Percentiles rank a stretch among this genome's conserved stretches.
phyloP scores from a whole-genome alignment of 2,329 filamentous ascomycete genomes.

The Tolypocladium album region DNA sequence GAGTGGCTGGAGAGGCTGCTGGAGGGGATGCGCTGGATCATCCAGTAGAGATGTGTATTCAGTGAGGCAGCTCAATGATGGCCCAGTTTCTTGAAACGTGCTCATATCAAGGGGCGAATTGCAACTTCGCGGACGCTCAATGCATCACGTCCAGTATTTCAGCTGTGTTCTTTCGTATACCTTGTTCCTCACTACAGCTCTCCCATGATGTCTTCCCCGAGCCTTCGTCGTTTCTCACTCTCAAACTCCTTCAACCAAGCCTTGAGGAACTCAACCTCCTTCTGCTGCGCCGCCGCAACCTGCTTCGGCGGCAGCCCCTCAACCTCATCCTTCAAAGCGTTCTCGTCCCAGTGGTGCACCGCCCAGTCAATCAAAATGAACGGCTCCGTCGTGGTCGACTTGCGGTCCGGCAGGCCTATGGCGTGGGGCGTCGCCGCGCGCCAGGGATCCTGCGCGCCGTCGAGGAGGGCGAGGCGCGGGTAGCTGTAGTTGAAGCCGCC shows the following conservation, averaged over 20 bases:
- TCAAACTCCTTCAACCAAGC: slow-evolving; percentile 53
- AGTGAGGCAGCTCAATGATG: not conserved
- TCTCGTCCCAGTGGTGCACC: slow-evolving; percentile 76
- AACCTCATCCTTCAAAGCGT: slow-evolving; percentile 41
- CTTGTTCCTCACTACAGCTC: not conserved
- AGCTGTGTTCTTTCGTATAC: no score
- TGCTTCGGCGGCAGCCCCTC: slow-evolving; percentile 44
- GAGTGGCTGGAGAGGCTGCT: slow-evolving; percentile 18
- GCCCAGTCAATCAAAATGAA: slow-evolving; percentile 63
- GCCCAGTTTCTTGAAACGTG: not conserved
- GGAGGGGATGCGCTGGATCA: slow-evolving; percentile 11
- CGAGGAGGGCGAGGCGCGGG: slow-evolving; percentile 63
- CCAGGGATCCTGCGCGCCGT: slow-evolving; percentile 75
- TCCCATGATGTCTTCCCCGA: not conserved
- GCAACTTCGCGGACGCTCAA: not conserved
- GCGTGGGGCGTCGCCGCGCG: slow-evolving; percentile 61
- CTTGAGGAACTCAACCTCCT: slow-evolving; percentile 51
- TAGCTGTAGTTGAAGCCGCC: slow-evolving; percentile 65
- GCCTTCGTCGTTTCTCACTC: not conserved
- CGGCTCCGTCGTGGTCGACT: slow-evolving; percentile 54
- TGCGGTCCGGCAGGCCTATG: slow-evolving; percentile 43
- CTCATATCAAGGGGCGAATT: not conserved
- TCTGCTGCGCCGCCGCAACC: slow-evolving; percentile 46
- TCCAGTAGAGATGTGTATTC: not conserved
- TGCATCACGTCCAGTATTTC: not conserved